Base-by-base conservation (phyloP, 2,329 filamentous ascomycete genomes). In the Pseudogymnoascus sp. region DNA sequence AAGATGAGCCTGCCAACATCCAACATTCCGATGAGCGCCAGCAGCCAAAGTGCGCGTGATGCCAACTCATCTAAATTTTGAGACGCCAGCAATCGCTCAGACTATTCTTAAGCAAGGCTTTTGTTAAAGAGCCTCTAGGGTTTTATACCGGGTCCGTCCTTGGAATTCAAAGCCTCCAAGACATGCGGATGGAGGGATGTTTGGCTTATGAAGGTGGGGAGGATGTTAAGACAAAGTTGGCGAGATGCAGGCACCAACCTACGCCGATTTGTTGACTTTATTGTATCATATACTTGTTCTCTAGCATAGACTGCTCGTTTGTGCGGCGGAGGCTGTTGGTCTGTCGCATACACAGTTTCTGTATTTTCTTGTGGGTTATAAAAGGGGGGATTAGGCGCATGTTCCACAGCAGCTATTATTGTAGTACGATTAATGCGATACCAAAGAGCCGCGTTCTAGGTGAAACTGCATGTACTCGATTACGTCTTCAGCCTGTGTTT, bases 21-120 rank as follows among this genome's bases (percentile, higher is more conserved):
- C 22, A 56, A 56, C 28, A 56, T 56, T 33, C 81, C 78, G 56
- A 89, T 96, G 78, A 97, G 93, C 75, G 91, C 93, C 24, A 97
- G 93, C 80, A 89, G 90, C 67, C 88, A 93, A 78, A 97, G 93
- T 79, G 91, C 88, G 83, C 85, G 90, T 71, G 93, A 98, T 75
- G 89, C 89, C 65, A 93, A 93, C 75, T 70, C 68, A 53, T 70
- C 70, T 12, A 60, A 60, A 22, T 60, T 60, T 19, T 60, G 38
- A 60, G 26, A 28, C 3, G 2, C 10, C 28, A 33, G 10, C 28
- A 56, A 33, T 35, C 16, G 50, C 10, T 22, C 16, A 8, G 28
- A 56, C 28, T 33, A 56, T 56, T 56, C 50, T 56, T 56, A 33
- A 56, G 1, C 5, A 22, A 35, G 16, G 10, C 24, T 33, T 14